Base-by-base conservation (phyloP, 495 filamentous ascomycete genomes). In the Chaetomium tenue region DNA sequence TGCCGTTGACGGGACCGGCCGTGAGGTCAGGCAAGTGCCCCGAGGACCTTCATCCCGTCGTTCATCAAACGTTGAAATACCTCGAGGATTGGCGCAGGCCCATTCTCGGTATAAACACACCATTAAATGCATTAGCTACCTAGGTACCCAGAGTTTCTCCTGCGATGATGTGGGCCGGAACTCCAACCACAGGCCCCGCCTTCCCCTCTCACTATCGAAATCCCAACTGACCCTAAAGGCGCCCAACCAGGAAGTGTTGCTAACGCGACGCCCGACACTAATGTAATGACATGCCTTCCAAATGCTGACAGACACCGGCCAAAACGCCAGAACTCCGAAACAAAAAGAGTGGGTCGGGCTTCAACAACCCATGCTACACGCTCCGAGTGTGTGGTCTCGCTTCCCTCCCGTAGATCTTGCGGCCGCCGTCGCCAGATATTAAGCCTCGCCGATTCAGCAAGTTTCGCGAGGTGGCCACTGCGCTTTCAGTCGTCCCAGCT, bases 401-500 rank as follows among this genome's bases (percentile, higher is more conserved):
- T 37, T 30, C 28, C 30, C 28, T 13, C 9, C 22, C 5, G 15
- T 44, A 46, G 26, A 51, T 28, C 12, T 22, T 25, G 33, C 28
- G 26, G 39, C 52, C 40, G 60, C 12, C 47, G 47, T 44, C 37
- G 25, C 48, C 46, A 11, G 25, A 44, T 47, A 53, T 66, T 42
- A 58, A 55, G 22, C 22, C 44, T 30, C 15, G 9, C 57, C 37
- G 11, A 44, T 44, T 26, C 55, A 4, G 15, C 5, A 55, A 18
- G 5, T 9, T 11, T 25, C 8, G 11, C 2, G 58, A 40, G 15
- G 22, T 12, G 20, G 8, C 16, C 61, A 20, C 61, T n/a, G 28
- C 5, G 0, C 9, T 22, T 46, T 78, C 81, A 93, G 67, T 94
- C 93, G 58, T 98, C 93, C 94, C 94, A 98, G 78, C 93, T 97